Base-by-base conservation (phyloP, 768 basidiomycete genomes). In the Baorangia bicolor region DNA sequence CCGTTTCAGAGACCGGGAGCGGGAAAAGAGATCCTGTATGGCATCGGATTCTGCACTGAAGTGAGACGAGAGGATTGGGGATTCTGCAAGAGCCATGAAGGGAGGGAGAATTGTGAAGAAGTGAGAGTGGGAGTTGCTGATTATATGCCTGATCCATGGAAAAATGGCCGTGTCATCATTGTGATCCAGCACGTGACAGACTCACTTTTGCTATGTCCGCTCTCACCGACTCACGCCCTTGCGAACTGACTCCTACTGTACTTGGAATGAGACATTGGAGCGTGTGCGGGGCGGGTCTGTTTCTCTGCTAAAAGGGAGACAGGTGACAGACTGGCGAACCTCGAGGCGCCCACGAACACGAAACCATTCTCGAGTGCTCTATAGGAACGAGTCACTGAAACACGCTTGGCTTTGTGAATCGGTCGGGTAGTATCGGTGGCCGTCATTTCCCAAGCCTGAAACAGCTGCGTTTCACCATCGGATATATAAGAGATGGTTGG, bases 21-120 rank as follows among this genome's bases (percentile, higher is more conserved):
- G 82, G 8, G 88, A 84, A 49, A 92, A 77, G 23, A 85, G 57
- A 51, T 90, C 82, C 53, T 92, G 83, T 6, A 92, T 72, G 38
- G 82, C 76, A 65, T 91, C 88, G 20, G 79, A 73, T 44, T 71
- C 69, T 39, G 60, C 51, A 14, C 67, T 57, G 20, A 71, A 64
- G 54, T 62, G 61, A 5, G 67, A 74, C 42, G 63, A 51, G 46
- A 62, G 61, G 28, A 64, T 31, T 2, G 70, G 69, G 3, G 71
- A 72, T 49, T 71, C 67, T 38, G 69, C 55, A 11, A 70, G 58
- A 14, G 70, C 69, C 69, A 70, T 70, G 3, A 14, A 14, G 39
- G 37, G 31, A 37, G 46, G 21, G 21, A 14, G 20, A 21, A 13
- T 3, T 27, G 51, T 51, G 42, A 48, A 27, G 41, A 30, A 21